A percentile compares a stretch with the other conserved stretches of the same genome.
Conservation (phyloP, 352 stramenopile genomes). For the Phytopythium cucurbitacearum region DNA sequence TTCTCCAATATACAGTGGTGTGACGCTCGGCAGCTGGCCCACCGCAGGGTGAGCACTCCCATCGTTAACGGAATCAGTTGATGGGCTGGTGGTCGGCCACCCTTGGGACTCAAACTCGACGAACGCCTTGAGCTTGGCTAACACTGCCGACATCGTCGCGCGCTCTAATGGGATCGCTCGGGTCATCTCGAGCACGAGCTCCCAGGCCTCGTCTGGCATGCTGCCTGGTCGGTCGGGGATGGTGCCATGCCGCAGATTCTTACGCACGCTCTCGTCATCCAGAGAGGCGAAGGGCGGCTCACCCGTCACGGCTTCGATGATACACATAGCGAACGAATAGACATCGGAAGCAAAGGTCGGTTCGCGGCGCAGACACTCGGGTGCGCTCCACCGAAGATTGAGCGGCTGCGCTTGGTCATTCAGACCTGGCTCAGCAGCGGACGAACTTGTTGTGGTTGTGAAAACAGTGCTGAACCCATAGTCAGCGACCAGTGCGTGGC, state of each 20-base stretch:
- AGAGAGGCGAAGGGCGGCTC: conserved; percentile 17
- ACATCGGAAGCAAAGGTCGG: conserved; percentile 21
- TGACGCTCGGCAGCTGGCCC: too few relatives aligned
- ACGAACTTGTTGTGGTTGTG: neutral
- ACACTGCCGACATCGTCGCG: neutral
- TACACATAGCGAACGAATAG: conserved; percentile 28
- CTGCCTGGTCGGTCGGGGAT: conserved; percentile 4
- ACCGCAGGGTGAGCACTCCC: too few relatives aligned
- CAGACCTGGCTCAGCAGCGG: neutral
- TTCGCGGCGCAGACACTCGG: conserved; percentile 16
- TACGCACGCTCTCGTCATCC: conserved; percentile 8
- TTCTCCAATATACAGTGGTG: too few relatives aligned
- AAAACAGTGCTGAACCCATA: conserved; percentile 10
- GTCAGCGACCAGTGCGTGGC: conserved; percentile 8
- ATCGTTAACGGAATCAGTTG: too few relatives aligned
- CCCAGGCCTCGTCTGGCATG: conserved; percentile 12
- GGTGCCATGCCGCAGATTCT: conserved; percentile 3
- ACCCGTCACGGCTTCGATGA: conserved; percentile 18
- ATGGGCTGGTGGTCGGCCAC: neutral
- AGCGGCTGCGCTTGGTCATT: neutral
- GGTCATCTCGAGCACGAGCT: conserved; percentile 12
- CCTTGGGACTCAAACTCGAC: neutral
- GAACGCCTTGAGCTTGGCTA: conserved; percentile 4
- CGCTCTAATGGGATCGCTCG: neutral
- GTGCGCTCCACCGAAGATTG: conserved; percentile 17